phyloP scores from a whole-genome alignment of 495 filamentous ascomycete species.

The Podospora bellae-mahoneyi region DNA sequence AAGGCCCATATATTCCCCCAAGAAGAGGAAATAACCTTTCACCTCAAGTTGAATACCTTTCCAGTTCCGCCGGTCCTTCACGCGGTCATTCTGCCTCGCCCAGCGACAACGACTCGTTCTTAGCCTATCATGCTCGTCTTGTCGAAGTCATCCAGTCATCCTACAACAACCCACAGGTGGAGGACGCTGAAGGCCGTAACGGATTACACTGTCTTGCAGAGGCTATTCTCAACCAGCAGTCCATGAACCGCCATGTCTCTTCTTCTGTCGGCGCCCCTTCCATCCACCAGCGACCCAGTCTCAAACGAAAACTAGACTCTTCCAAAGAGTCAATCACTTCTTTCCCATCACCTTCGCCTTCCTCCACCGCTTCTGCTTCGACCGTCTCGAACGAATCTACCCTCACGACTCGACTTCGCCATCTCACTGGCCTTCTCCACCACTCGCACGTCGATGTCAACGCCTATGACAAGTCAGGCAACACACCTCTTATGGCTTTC shows the following conservation, averaged over 20 bases:
- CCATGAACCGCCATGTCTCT: slow-evolving; percentile 26
- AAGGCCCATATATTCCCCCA: slow-evolving; percentile 19
- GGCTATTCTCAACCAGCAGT: slow-evolving; percentile 34
- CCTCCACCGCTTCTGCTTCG: neutral
- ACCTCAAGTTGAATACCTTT: slow-evolving; percentile 5
- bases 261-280: neutral
- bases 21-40: slow-evolving; percentile 13
- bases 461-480: slow-evolving; percentile 41
- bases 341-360: neutral
- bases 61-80: neutral
- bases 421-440: slow-evolving; percentile 36
- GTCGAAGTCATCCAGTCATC: slow-evolving; percentile 36
- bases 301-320: slow-evolving; percentile 23
- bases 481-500: slow-evolving; percentile 48
- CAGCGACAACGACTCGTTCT: slow-evolving; percentile 20
- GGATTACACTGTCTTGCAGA: slow-evolving; percentile 51
- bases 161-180: slow-evolving; percentile 28
- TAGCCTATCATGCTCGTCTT: slow-evolving; percentile 34
- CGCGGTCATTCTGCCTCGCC: slow-evolving; percentile 6
- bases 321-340: neutral
- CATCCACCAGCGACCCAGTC: slow-evolving; percentile 8
- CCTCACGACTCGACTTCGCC: slow-evolving; percentile 30
- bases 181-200: slow-evolving; percentile 46
- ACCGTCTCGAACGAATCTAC: slow-evolving; percentile 9
- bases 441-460: slow-evolving; percentile 38